Conservation (phyloP, 441 rosid genomes). For the Pelargonium fulgidum region DNA sequence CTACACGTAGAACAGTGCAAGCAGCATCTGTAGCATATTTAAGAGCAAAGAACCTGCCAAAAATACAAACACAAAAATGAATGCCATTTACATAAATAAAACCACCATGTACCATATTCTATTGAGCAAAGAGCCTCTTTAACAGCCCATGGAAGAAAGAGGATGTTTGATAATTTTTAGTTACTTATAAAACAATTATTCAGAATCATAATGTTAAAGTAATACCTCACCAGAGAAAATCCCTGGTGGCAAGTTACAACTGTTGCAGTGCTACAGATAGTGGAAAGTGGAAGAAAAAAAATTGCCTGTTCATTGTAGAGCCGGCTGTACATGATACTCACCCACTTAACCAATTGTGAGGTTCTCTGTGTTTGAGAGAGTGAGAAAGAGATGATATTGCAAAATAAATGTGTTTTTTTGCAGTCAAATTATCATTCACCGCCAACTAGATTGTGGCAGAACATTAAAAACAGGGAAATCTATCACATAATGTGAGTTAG, state of each 20-base stretch:
- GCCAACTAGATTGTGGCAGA: not conserved
- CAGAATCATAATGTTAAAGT: not conserved
- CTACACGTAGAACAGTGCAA: slow-evolving; percentile 94
- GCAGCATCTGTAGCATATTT: slow-evolving; percentile 97
- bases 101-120: too few species aligned
- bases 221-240: not conserved
- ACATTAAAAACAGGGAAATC: not conserved
- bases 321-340: not conserved
- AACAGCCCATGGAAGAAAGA: too few species aligned
- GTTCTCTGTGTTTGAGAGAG: not conserved
- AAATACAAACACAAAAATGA: slow-evolving; percentile 8
- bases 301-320: not conserved
- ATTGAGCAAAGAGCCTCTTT: too few species aligned
- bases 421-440: not conserved
- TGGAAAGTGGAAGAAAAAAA: not conserved
- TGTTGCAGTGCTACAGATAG: not conserved
- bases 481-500: not conserved
- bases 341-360: not conserved
- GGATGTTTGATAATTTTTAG: too few species aligned
- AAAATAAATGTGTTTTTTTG: not conserved
- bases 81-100: too few species aligned
- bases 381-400: not conserved
- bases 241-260: not conserved
- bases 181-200: not conserved
- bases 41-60: slow-evolving; percentile 73